phyloP scores from a whole-genome alignment of 176 grass and related monocot species.

The Juncus inflexus region DNA sequence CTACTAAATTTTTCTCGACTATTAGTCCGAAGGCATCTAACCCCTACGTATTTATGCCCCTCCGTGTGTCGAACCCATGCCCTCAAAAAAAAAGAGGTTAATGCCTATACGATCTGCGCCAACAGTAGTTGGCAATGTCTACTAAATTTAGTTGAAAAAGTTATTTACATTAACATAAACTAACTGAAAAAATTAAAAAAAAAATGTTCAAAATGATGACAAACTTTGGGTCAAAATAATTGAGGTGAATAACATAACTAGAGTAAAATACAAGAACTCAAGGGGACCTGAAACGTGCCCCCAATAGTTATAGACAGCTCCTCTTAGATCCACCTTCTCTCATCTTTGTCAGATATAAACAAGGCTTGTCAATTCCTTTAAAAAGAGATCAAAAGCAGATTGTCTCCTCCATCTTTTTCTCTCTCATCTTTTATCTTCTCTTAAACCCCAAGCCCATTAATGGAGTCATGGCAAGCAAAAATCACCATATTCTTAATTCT shows the following conservation, averaged over 20 bases:
- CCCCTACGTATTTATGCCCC: too few species aligned
- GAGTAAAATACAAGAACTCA: neutral
- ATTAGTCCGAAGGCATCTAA: too few species aligned
- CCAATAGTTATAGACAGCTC: neutral
- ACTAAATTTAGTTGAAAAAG: too few species aligned
- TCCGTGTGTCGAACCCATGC: too few species aligned
- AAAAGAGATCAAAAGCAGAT: neutral
- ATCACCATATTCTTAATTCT: conserved; percentile 21
- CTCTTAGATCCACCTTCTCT: conserved; percentile 1
- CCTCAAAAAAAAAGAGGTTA: too few species aligned
- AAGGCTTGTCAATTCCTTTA: neutral
- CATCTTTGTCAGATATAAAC: conserved; percentile 1
- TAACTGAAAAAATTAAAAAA: too few species aligned
- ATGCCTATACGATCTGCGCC: too few species aligned
- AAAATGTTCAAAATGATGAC: too few species aligned
- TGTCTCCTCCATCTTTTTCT: conserved; percentile 13
- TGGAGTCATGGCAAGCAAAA: conserved; percentile 44
- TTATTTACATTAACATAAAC: too few species aligned
- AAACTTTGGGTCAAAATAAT: too few species aligned
- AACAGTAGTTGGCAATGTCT: too few species aligned
- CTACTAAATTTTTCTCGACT: too few species aligned
- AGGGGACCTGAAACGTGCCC: neutral
- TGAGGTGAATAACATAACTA: neutral
- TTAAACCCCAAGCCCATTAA: conserved; percentile 13
- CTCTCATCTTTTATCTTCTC: neutral